Base-by-base conservation (phyloP, 2,329 filamentous ascomycete genomes). In the Claviceps quebecensis region DNA sequence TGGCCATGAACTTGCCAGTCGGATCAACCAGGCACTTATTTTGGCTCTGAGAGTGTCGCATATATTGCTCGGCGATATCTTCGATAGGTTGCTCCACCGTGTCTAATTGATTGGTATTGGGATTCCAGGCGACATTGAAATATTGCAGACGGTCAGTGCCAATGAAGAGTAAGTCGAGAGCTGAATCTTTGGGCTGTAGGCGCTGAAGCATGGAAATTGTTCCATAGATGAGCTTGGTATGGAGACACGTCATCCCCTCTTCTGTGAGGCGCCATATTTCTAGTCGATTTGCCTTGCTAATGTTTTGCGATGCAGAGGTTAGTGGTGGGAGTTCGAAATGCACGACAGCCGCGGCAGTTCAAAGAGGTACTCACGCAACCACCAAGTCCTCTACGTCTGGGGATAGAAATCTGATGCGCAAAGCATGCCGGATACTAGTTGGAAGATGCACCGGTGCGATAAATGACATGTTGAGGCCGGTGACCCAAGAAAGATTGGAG, bases 371-470 rank as follows among this genome's bases (percentile, higher is more conserved):
- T 70, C 77, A 96, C 90, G 89, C 88, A 61, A 96, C 75, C 50
- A 96, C 81, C 56, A 98, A 73, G 60, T 87, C 89, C 60, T 95
- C 86, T 55, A 89, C 80, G 48, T 86, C 80, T 4, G 80, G 71
- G 44, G 79, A 77, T 49, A 95, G 72, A 60, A 97, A 83, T 59
- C 81, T 82, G 54, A 91, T 76, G 63, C 84, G 87, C 57, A 97
- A 67, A 14, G 90, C 91, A 77, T 95, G 86, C 51, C 90, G 83
- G 56, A 96, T 83, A 71, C 88, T 95, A 66, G 87, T 96, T 23
- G 93, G 86, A 60, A 83, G 79, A 67, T 98, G 93, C 52, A 98
- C 93, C 40, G 93, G 90, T 55, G 88, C 89, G 61, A 98, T 74
- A 67, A 97, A 98, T 49, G 93, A 86, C 93, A 98, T 98, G 52